phyloP scores from a whole-genome alignment of 1,284 basidiomycete genomes.

The Ceratobasidium papillatum region DNA sequence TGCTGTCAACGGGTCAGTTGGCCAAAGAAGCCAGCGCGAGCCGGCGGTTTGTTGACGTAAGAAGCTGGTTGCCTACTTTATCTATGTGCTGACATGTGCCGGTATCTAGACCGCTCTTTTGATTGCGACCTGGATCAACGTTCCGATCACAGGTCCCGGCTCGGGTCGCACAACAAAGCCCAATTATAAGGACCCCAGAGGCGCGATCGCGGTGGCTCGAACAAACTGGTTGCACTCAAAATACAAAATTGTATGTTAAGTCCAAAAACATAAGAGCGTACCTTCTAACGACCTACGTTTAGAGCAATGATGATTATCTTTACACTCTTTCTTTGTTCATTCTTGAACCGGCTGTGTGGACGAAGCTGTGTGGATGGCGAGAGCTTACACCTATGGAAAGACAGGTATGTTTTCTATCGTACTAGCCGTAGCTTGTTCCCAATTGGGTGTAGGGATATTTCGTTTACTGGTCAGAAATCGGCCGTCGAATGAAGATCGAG shows the following conservation, averaged over 20 bases:
- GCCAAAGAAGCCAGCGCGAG: slow-evolving; percentile 11
- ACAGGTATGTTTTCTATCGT: neutral
- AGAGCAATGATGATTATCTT: slow-evolving; percentile 32
- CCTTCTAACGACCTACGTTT: neutral
- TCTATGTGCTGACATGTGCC: neutral
- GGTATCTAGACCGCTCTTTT: slow-evolving; percentile 18
- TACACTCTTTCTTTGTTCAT: slow-evolving; percentile 27
- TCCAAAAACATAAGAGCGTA: neutral
- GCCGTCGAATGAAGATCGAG: slow-evolving; percentile 23
- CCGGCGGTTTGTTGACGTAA: slow-evolving; percentile 25
- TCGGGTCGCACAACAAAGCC: neutral
- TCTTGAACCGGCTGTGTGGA: slow-evolving; percentile 18
- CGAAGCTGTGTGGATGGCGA: slow-evolving; percentile 20
- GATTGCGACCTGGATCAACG: slow-evolving; percentile 18
- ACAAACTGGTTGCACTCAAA: slow-evolving; percentile 38
- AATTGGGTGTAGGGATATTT: slow-evolving; percentile 3
- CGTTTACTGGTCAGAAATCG: slow-evolving; percentile 29
- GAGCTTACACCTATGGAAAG: slow-evolving; percentile 27
- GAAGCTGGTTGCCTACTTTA: neutral
- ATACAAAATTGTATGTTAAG: slow-evolving; percentile 18
- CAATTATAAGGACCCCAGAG: slow-evolving; percentile 15
- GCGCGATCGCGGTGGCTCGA: slow-evolving; percentile 29
- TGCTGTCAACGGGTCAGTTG: slow-evolving; percentile 20
- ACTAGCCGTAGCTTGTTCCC: neutral
- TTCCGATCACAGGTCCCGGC: slow-evolving; percentile 30